Evolutionary conservation across 2,329 filamentous ascomycete species (phyloP).

Genomic region (Rutstroemia sp.): DNA sequence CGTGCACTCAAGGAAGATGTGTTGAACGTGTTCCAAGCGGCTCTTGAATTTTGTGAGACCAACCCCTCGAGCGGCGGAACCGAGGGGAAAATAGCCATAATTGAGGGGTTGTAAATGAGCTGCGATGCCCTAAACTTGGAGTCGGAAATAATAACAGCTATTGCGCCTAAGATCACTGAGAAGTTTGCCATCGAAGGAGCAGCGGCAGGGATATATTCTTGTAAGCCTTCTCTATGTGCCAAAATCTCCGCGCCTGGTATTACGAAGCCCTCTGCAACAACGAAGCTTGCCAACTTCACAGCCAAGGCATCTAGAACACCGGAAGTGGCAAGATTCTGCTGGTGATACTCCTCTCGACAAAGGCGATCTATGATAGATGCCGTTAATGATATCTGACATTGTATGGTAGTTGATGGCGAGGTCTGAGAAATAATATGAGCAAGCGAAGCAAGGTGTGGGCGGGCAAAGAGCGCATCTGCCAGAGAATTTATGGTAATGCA

Average conservation of each 20-base stretch:
- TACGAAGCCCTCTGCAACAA: conserved; percentile 61
- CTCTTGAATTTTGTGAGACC: conserved; percentile 39
- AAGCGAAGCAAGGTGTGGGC: conserved; percentile 54
- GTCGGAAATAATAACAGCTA: conserved; percentile 67
- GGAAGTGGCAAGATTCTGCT: conserved; percentile 60
- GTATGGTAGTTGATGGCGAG: conserved; percentile 42
- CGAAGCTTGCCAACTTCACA: conserved; percentile 62
- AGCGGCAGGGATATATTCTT: conserved; percentile 52
- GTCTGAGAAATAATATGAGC: conserved; percentile 56
- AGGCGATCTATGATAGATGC: conserved; percentile 47
- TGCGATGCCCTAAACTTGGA: conserved; percentile 73
- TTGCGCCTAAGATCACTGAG: conserved; percentile 66
- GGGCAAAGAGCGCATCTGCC: conserved; percentile 57
- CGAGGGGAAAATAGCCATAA: conserved; percentile 61
- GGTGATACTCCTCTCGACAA: conserved; percentile 65
- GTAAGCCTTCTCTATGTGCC: conserved; percentile 46
- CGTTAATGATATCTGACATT: conserved; percentile 55
- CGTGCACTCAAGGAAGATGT: conserved; percentile 37
- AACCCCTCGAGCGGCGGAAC: conserved; percentile 41
- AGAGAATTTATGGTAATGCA: conserved; percentile 44
- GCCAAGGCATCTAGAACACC: conserved; percentile 76
- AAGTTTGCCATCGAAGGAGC: conserved; percentile 53
- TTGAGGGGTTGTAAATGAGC: conserved; percentile 59
- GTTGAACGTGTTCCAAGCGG: conserved; percentile 47
- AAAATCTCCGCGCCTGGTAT: conserved; percentile 53